These are phyloP conservation scores for Plasmodium adleri DNA, from an alignment of 169 alveolate species.

Conservation along the genomic window DNA sequence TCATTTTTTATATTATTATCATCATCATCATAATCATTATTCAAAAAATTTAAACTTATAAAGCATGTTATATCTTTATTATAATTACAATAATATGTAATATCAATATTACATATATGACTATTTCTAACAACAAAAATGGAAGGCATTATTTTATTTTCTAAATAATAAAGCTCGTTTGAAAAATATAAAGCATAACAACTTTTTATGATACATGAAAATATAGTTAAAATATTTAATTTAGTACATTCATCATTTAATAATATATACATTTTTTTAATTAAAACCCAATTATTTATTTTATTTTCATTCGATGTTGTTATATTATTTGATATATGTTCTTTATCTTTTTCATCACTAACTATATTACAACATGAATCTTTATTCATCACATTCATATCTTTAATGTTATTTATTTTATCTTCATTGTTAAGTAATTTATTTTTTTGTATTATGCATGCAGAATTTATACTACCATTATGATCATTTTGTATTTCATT, in stretches of 20 bases:
- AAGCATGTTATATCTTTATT: constrained; percentile 42
- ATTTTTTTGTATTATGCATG: neutral
- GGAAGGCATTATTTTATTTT: constrained; percentile 1
- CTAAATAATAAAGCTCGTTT: constrained; percentile 47
- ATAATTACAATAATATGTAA: constrained; percentile 13
- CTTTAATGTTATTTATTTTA: neutral
- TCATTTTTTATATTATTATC: neutral
- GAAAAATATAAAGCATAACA: constrained; percentile 12
- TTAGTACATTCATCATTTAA: constrained; percentile 35
- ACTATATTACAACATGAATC: too few species aligned
- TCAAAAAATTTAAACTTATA: constrained; percentile 2
- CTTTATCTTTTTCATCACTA: neutral
- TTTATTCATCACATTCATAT: too few species aligned
- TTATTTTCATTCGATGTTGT: neutral
- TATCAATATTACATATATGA: constrained; percentile 21
- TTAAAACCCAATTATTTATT: constrained; percentile 32
- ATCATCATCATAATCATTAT: neutral
- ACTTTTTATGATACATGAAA: constrained; percentile 41
- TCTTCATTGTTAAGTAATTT: neutral
- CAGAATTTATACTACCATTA: neutral
- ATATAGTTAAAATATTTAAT: constrained; percentile 24
- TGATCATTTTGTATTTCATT: neutral
- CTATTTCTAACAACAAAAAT: constrained; percentile 9
- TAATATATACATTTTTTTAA: constrained; percentile 40
- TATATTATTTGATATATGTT: neutral